A percentile compares a stretch with the other conserved stretches of the same genome.
Conservation (phyloP, 1,284 basidiomycete genomes). For the Trichosporon coremiiforme region DNA sequence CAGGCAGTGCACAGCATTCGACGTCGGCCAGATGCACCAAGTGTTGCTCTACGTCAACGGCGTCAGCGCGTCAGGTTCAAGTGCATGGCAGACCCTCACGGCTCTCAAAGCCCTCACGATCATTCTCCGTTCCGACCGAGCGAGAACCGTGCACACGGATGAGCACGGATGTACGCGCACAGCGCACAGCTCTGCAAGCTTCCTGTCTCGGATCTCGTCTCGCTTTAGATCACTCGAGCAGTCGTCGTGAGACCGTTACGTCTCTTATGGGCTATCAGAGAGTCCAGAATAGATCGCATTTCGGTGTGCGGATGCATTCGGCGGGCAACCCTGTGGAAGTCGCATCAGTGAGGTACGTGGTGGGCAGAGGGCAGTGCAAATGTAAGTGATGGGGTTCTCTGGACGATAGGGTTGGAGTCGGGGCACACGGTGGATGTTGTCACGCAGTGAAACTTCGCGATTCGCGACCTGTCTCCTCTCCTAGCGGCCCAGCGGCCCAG, state of each 20-base stretch:
- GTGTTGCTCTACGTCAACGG: neutral
- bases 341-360: no score
- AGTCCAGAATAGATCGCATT: neutral
- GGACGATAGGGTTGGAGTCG: neutral
- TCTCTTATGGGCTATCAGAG: neutral
- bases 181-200: neutral
- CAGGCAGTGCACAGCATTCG: neutral
- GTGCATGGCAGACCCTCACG: no score
- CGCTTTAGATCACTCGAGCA: neutral
- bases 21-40: neutral
- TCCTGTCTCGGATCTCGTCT: slow-evolving; percentile 5
- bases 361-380: neutral
- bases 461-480: neutral
- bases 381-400: neutral
- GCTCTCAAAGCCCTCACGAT: neutral
- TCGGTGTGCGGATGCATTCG: neutral
- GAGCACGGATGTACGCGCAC: neutral
- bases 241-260: neutral
- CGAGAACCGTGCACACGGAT: neutral
- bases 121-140: neutral
- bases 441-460: neutral
- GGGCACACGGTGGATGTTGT: neutral
- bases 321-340: neutral
- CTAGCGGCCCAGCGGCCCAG: no score
- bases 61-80: neutral